Base-by-base conservation (phyloP, 164 flowering plant genomes). In the Amborella trichopoda region DNA sequence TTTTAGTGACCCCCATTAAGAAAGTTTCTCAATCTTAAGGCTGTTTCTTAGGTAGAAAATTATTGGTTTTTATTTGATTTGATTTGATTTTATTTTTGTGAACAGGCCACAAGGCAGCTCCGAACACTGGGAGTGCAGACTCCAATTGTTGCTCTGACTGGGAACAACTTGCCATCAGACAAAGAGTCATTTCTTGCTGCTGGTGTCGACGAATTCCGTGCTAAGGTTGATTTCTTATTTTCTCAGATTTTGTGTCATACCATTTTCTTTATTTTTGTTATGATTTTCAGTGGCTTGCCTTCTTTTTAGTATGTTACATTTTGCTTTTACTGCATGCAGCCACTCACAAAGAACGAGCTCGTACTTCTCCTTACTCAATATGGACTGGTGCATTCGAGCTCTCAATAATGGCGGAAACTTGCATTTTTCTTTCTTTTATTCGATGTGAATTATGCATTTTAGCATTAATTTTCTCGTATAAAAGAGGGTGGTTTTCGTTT, bases 111-210 rank as follows among this genome's bases (percentile, higher is more conserved):
- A 23, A 30, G 56, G 26, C 56, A 43, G 40, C 40, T 53, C 11
- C 32, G 56, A 16, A 36, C 9, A 18, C 24, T 53, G 32, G 56
- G 56, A 20, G 49, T 53, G 43, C 44, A 53, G 49, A 53, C 50
- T 1, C 56, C 56, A 5, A 53, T 53, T 13, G 32, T 53, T 0
- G 56, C 56, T 20, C 45, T 53, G 56, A 53, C 56, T 0, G 56
- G 56, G 14, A 53, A 53, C 32, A 44, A 49, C 56, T 44, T 53
- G 11, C 56, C 33, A 19, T 53, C 56, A 3, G 56, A 53, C 17
- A 53, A 44, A 28, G 56, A 53, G 18, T 33, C 36, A 44, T 53
- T 53, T 49, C 45, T 53, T 44, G 41, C 44, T 16, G 56, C 56
- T 2, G 56, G 56, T 12, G 56, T 49, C 4, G 32, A 53, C 27